phyloP scores from a whole-genome alignment of 2,329 filamentous ascomycete species.

The Beauveria sp. region DNA sequence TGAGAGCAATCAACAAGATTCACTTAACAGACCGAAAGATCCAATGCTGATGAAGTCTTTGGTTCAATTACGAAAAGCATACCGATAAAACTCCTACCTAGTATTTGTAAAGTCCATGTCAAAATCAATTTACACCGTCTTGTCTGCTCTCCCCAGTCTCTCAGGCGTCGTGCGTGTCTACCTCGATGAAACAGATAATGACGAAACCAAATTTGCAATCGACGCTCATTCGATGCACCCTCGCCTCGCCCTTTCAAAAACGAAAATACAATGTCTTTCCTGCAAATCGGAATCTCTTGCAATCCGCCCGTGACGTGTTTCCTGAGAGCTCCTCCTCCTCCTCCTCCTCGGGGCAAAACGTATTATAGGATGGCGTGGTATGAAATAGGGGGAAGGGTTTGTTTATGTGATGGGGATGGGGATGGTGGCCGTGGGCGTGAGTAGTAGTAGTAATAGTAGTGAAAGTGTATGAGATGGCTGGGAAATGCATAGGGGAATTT shows the following conservation, averaged over 20 bases:
- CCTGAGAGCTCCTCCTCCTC: neutral
- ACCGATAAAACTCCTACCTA: constrained; percentile 13
- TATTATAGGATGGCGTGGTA: constrained; percentile 11
- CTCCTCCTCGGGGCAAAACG: constrained; percentile 1
- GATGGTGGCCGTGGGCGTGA: neutral
- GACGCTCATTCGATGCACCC: constrained; percentile 4
- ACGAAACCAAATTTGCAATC: constrained; percentile 1
- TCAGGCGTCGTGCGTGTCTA: neutral
- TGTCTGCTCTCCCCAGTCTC: neutral
- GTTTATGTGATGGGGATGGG: neutral
- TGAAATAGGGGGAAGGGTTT: neutral
- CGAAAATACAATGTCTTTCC: neutral
- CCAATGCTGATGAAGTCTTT: neutral
- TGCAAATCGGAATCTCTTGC: neutral
- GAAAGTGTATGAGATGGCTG: neutral
- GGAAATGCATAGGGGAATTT: neutral
- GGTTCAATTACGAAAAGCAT: constrained; percentile 14
- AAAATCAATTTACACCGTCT: constrained; percentile 4
- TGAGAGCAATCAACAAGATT: neutral
- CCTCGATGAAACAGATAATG: constrained; percentile 2
- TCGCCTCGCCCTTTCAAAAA: neutral
- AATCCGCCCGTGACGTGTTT: neutral
- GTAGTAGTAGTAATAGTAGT: neutral
- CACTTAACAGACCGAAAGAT: neutral
- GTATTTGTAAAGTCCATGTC: constrained; percentile 12